Conservation (phyloP, 192 early-diverging fungal species). For the Podila minutissima region DNA sequence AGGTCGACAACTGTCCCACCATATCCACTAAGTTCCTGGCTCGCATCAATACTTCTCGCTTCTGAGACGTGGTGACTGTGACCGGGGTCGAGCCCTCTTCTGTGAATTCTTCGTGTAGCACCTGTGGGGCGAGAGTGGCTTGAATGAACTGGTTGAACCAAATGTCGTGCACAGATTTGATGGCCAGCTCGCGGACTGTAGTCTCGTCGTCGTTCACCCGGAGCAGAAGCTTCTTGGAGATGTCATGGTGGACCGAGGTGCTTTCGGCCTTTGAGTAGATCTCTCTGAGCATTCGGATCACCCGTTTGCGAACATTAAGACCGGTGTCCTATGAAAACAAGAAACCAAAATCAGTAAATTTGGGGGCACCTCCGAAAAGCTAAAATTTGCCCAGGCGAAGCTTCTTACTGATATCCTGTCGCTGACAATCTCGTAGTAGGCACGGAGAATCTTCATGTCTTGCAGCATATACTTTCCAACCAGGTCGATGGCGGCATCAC, state of each 20-base stretch:
- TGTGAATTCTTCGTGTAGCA: neutral
- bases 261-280: constrained; percentile 69
- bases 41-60: constrained; percentile 21
- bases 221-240: constrained; percentile 75
- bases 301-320: constrained; percentile 86
- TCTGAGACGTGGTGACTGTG: constrained; percentile 12
- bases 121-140: neutral
- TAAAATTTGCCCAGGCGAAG: neutral
- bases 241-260: constrained; percentile 64
- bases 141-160: constrained; percentile 23
- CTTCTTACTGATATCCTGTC: constrained; percentile 76
- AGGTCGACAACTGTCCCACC: constrained; percentile 12
- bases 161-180: constrained; percentile 31
- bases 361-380: neutral
- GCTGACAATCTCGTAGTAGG: constrained; percentile 86
- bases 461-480: constrained; percentile 82
- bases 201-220: constrained; percentile 74
- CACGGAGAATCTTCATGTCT: constrained; percentile 67
- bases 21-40: constrained; percentile 25
- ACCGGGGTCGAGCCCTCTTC: neutral
- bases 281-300: constrained; percentile 81
- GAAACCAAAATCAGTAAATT: no score
- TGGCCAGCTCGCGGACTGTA: constrained; percentile 30
- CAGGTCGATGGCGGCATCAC: constrained; percentile 92
- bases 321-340: constrained; percentile 77